These are phyloP conservation scores for Urochloa ruziziensis DNA, from an alignment of 176 grass and related monocot genomes.

Conservation along the genomic window DNA sequence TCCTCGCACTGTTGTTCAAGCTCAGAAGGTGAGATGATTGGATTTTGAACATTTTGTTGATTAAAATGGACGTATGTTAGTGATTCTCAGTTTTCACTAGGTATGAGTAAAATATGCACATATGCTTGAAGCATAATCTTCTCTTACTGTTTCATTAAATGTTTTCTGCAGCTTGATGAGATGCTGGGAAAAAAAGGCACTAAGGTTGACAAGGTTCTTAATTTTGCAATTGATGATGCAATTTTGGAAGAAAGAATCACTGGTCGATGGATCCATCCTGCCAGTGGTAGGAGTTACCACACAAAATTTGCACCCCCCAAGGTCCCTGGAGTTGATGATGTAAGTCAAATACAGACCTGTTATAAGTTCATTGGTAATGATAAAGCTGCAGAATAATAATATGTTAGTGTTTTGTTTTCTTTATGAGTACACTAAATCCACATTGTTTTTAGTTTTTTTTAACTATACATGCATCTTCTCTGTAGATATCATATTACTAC, in stretches of 20 bases:
- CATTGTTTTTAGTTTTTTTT: not conserved
- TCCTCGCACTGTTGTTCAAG: conserved; percentile 86
- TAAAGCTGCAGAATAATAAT: not conserved
- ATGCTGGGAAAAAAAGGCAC: conserved; percentile 82
- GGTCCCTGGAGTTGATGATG: conserved; percentile 78
- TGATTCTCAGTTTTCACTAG: not conserved
- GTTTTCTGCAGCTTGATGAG: conserved; percentile 62
- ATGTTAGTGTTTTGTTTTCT: not conserved
- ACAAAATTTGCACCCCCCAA: conserved; percentile 94
- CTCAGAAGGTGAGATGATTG: conserved; percentile 67
- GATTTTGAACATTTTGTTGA: not conserved
- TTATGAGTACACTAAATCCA: not conserved
- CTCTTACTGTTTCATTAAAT: not conserved
- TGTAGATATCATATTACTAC: not conserved
- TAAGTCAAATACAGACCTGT: conserved; percentile 35
- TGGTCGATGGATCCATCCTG: conserved; percentile 84
- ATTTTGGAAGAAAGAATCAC: conserved; percentile 96
- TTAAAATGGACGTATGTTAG: not conserved
- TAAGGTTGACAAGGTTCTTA: conserved; percentile 89
- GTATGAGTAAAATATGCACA: not conserved
- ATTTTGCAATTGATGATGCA: conserved; percentile 89
- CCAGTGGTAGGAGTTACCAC: conserved; percentile 93
- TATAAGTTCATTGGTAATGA: not conserved
- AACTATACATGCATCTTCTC: not conserved
- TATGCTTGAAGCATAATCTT: not conserved